A percentile compares a stretch with the other conserved stretches of the same genome.
These are phyloP conservation scores for Acanthochlamys bracteata DNA, from an alignment of 106 monocot genomes.

Conservation along the genomic window DNA sequence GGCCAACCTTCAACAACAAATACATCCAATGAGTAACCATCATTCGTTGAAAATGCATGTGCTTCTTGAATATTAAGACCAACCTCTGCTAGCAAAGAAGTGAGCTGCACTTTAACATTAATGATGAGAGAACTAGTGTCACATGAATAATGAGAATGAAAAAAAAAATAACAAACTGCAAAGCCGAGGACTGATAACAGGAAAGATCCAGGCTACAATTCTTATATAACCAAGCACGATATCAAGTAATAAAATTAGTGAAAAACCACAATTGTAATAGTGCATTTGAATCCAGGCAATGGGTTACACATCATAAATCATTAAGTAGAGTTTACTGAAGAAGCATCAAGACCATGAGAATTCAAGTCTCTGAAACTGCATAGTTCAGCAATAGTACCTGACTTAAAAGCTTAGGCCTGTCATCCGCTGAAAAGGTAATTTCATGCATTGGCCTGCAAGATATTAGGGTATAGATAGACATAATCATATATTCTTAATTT, in stretches of 20 bases:
- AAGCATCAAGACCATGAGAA: not conserved
- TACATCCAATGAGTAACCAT: slow-evolving; percentile 58
- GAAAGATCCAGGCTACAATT: too few relatives aligned
- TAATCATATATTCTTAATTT: slow-evolving; percentile 3
- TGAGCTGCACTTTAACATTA: slow-evolving; percentile 29
- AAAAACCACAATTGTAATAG: too few relatives aligned
- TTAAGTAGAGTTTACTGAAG: not conserved
- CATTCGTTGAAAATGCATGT: slow-evolving; percentile 58
- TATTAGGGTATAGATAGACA: not conserved
- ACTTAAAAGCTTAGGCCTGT: slow-evolving; percentile 67
- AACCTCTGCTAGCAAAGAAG: slow-evolving; percentile 53
- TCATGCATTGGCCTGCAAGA: slow-evolving; percentile 63
- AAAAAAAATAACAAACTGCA: not conserved
- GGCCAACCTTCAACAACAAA: slow-evolving; percentile 75
- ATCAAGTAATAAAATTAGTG: too few relatives aligned
- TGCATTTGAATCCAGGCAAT: too few relatives aligned
- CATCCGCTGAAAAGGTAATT: slow-evolving; percentile 54
- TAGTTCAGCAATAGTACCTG: slow-evolving; percentile 23
- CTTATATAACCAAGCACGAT: too few relatives aligned
- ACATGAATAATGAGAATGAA: not conserved
- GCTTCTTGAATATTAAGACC: slow-evolving; percentile 76
- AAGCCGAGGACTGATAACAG: too few relatives aligned
- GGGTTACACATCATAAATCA: not conserved
- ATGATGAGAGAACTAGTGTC: not conserved
- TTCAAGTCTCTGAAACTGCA: not conserved